Evolutionary conservation across 495 filamentous ascomycete genomes (phyloP).

Genomic region (Mycothermus thermophilus): DNA sequence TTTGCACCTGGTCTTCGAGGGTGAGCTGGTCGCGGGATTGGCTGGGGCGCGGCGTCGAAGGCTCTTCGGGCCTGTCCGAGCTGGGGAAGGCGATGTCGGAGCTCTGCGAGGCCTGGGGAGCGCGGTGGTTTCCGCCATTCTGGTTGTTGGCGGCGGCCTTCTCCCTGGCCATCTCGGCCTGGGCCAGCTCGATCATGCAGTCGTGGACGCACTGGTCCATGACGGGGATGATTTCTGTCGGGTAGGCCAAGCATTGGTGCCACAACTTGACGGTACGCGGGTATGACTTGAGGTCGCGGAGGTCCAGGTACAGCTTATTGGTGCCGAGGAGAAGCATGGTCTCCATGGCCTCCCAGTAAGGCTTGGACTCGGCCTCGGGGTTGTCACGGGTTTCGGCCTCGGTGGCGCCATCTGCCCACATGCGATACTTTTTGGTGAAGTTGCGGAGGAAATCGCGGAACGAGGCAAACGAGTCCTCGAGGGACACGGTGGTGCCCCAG

Average conservation of each 20-base stretch:
- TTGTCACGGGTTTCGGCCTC: slow-evolving; percentile 55
- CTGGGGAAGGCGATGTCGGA: slow-evolving; percentile 63
- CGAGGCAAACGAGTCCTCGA: slow-evolving; percentile 69
- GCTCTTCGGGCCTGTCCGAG: slow-evolving; percentile 50
- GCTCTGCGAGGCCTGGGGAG: slow-evolving; percentile 34
- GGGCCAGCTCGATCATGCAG: slow-evolving; percentile 77
- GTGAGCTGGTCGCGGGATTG: slow-evolving; percentile 20
- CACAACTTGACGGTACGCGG: slow-evolving; percentile 85
- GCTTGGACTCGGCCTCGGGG: slow-evolving; percentile 50
- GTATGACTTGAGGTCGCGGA: slow-evolving; percentile 81
- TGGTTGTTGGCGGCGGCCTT: slow-evolving; percentile 41
- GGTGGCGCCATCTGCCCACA: slow-evolving; percentile 73
- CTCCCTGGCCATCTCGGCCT: slow-evolving; percentile 62
- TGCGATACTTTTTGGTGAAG: slow-evolving; percentile 82
- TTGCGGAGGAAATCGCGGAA: slow-evolving; percentile 87
- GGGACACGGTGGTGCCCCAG: slow-evolving; percentile 95
- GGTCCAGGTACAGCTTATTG: slow-evolving; percentile 73
- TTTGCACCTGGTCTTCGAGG: slow-evolving; percentile 47
- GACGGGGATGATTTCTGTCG: slow-evolving; percentile 86
- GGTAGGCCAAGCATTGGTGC: slow-evolving; percentile 86
- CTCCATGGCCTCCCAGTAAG: slow-evolving; percentile 76
- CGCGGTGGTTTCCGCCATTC: slow-evolving; percentile 23
- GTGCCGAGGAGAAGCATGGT: slow-evolving; percentile 79
- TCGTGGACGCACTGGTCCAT: slow-evolving; percentile 95
- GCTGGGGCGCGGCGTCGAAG: slow-evolving; percentile 19